Evolutionary conservation across 2,329 filamentous ascomycete genomes (phyloP).

Genomic region (Cordyceps pruinosa): DNA sequence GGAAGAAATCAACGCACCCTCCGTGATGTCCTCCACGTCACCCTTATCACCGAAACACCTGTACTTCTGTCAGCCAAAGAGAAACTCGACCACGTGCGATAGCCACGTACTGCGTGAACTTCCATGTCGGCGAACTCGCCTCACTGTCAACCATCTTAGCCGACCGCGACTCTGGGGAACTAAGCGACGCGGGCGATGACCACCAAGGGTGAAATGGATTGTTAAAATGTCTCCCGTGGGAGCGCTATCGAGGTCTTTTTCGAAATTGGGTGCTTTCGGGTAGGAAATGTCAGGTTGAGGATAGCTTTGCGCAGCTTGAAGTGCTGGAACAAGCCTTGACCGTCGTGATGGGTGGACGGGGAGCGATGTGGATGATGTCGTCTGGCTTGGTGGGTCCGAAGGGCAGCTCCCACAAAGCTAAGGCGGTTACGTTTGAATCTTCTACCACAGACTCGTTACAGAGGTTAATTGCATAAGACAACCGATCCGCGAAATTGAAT

Average conservation of each 20-base stretch:
- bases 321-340: conserved; percentile 13
- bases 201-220: conserved; percentile 6
- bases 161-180: conserved; percentile 11
- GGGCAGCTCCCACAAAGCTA: conserved; percentile 12
- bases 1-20: conserved; percentile 53
- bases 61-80: conserved; percentile 17
- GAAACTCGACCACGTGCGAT: conserved; percentile 1
- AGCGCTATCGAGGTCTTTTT: conserved; percentile 10
- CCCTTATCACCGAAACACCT: conserved; percentile 99
- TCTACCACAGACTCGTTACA: background rate
- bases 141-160: conserved; percentile 93
- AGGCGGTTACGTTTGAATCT: background rate
- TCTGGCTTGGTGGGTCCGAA: conserved; percentile 14
- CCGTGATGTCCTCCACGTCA: conserved; percentile 97
- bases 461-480: no score
- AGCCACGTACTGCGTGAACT: conserved; percentile 90
- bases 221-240: conserved; percentile 17
- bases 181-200: conserved; percentile 15
- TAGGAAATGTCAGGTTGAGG: background rate
- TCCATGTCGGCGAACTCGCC: conserved; percentile 93
- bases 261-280: background rate
- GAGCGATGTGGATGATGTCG: conserved; percentile 15
- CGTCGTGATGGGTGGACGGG: conserved; percentile 10
- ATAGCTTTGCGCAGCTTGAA: conserved; percentile 8
- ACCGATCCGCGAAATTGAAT: background rate